Conservation (phyloP, 108 stramenopile species). For the Cyclotella kingstonii region DNA sequence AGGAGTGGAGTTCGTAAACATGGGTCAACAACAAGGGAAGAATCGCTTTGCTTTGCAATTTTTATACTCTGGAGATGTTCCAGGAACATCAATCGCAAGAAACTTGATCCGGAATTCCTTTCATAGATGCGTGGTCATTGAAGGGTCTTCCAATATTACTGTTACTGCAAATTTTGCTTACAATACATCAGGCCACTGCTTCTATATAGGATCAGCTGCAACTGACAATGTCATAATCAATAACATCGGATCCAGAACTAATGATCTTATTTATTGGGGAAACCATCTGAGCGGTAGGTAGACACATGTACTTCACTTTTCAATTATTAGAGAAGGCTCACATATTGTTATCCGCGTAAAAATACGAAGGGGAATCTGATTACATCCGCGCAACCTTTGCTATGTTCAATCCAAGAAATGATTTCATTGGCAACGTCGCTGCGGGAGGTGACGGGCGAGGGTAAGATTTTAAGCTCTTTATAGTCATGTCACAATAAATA, state of each 20-base stretch:
- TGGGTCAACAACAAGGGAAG: conserved; percentile 49
- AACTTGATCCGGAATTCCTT: conserved; percentile 62
- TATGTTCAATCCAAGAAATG: conserved; percentile 16
- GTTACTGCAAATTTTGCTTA: conserved; percentile 59
- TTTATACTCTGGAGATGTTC: conserved; percentile 41
- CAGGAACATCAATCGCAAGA: conserved; percentile 46
- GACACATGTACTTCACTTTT: neutral
- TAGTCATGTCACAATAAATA: neutral
- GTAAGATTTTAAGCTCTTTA: conserved; percentile 3
- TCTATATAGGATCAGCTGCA: conserved; percentile 27
- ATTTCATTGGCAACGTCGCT: conserved; percentile 46
- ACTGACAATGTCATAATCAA: conserved; percentile 12
- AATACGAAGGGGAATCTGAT: conserved; percentile 19
- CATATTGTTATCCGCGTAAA: too few relatives aligned
- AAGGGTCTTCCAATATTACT: conserved; percentile 51
- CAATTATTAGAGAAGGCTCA: too few relatives aligned
- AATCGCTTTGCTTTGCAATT: conserved; percentile 62
- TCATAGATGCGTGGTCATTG: conserved; percentile 59
- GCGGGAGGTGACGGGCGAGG: conserved; percentile 37
- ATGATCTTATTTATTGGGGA: conserved; percentile 24
- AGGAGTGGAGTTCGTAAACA: conserved; percentile 54
- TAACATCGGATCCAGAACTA: conserved; percentile 35
- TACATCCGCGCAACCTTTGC: conserved; percentile 22
- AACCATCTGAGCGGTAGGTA: conserved; percentile 20
- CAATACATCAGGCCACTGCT: conserved; percentile 44